Conservation (phyloP, 495 filamentous ascomycete genomes). For the Podospora pseudopauciseta region DNA sequence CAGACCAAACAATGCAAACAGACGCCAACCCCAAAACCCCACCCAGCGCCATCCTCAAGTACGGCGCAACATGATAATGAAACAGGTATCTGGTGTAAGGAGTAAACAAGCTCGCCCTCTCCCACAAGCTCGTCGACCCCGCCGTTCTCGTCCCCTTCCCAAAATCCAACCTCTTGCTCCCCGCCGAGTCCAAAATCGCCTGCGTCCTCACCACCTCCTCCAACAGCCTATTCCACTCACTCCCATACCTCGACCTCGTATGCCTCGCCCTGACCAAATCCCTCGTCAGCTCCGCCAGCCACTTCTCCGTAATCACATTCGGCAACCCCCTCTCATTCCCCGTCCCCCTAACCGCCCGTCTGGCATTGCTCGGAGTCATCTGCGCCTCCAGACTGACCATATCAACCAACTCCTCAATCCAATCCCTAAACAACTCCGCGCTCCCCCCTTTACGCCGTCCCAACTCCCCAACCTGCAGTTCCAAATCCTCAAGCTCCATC, state of each 20-base stretch:
- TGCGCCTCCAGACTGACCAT: slow-evolving; percentile 57
- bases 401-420: slow-evolving; percentile 88
- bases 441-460: slow-evolving; percentile 77
- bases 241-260: slow-evolving; percentile 72
- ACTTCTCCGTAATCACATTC: slow-evolving; percentile 85
- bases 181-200: slow-evolving; percentile 76
- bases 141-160: slow-evolving; percentile 43
- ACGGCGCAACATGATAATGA: slow-evolving; percentile 66
- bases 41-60: slow-evolving; percentile 57
- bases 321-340: slow-evolving; percentile 51
- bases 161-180: slow-evolving; percentile 76
- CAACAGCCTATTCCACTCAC: slow-evolving; percentile 80
- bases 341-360: slow-evolving; percentile 30
- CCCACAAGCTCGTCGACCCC: slow-evolving; percentile 51
- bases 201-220: slow-evolving; percentile 69
- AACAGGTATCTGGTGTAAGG: slow-evolving; percentile 81
- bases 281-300: slow-evolving; percentile 82
- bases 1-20: slow-evolving; percentile 82
- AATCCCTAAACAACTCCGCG: slow-evolving; percentile 79
- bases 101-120: slow-evolving; percentile 61
- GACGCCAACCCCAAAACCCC: slow-evolving; percentile 69
- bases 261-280: slow-evolving; percentile 77
- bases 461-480: slow-evolving; percentile 72
- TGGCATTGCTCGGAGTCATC: background rate
- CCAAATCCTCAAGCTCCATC: slow-evolving; percentile 73